These are phyloP conservation scores for Fomes fomentarius DNA, from an alignment of 1,284 basidiomycete species.

Conservation along the genomic window DNA sequence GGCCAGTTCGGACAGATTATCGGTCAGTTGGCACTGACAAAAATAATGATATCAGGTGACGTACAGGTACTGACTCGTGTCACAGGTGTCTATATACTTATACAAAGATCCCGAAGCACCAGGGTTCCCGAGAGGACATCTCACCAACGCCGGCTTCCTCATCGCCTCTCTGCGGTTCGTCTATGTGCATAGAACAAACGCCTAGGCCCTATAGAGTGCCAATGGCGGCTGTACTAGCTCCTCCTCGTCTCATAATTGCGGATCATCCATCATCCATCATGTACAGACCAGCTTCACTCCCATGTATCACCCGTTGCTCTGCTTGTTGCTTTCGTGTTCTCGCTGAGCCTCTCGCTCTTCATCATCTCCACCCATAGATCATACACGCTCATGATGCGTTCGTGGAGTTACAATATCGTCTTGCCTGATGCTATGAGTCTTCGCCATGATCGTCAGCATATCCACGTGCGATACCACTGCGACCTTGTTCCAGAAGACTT, in stretches of 20 bases:
- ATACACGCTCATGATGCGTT: no score
- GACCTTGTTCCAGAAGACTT: constrained; percentile 83
- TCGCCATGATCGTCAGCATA: constrained; percentile 57
- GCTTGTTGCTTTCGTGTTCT: no score
- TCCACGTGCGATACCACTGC: constrained; percentile 88
- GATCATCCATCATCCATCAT: no score
- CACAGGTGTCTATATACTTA: constrained; percentile 35
- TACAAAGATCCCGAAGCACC: constrained; percentile 38
- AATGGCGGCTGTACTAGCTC: constrained; percentile 24
- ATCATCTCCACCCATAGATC: no score
- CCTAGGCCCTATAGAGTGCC: constrained; percentile 14
- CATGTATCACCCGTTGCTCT: no score
- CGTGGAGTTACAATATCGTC: not conserved
- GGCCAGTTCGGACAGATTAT: constrained; percentile 41
- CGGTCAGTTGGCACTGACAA: constrained; percentile 18
- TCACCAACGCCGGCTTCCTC: constrained; percentile 36
- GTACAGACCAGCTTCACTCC: no score
- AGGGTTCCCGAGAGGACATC: constrained; percentile 39
- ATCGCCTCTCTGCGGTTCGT: constrained; percentile 22
- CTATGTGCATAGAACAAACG: constrained; percentile 22
- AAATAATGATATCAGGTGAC: not conserved
- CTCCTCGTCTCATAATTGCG: not conserved
- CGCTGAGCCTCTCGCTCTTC: not conserved
- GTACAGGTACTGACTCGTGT: no score
- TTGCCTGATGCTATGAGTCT: not conserved